These are phyloP conservation scores for Thuja plicata DNA, from an alignment of 83 land plant genomes.

Conservation along the genomic window DNA sequence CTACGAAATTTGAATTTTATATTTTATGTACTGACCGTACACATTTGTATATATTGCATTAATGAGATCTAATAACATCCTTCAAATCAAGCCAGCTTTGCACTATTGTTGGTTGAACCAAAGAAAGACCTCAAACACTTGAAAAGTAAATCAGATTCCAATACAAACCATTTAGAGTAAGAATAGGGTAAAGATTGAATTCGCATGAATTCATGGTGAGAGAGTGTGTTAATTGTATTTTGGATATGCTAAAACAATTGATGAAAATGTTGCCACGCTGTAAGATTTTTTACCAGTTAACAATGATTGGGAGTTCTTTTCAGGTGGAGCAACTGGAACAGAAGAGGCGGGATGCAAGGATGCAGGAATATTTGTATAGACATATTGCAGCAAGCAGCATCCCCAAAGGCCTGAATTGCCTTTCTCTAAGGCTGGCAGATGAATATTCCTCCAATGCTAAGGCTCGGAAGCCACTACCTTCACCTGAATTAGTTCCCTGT, in stretches of 20 bases:
- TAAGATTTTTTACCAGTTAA: neutral
- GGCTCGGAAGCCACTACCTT: constrained; percentile 80
- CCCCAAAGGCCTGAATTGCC: constrained; percentile 89
- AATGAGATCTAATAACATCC: neutral
- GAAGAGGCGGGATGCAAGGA: constrained; percentile 62
- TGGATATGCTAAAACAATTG: neutral
- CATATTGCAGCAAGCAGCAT: constrained; percentile 94
- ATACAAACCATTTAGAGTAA: constrained; percentile 4
- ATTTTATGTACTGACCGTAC: neutral
- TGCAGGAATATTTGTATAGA: constrained; percentile 82
- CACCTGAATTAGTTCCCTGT: constrained; percentile 70
- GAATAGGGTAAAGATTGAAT: neutral
- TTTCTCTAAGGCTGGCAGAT: constrained; percentile 69
- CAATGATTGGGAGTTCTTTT: neutral
- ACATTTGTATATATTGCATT: neutral
- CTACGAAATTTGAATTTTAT: neutral
- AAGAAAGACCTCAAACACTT: neutral
- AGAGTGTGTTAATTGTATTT: neutral
- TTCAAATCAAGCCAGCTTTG: neutral
- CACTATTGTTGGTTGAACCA: neutral
- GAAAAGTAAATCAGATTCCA: neutral
- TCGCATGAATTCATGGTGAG: neutral
- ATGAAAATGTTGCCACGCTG: neutral
- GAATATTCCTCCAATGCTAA: constrained; percentile 85
- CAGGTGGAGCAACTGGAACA: constrained; percentile 70